Percentiles rank a stretch among this genome's conserved stretches.
Evolutionary conservation across 345 rosid species (phyloP).

Genomic region (Luvunga scandens): DNA sequence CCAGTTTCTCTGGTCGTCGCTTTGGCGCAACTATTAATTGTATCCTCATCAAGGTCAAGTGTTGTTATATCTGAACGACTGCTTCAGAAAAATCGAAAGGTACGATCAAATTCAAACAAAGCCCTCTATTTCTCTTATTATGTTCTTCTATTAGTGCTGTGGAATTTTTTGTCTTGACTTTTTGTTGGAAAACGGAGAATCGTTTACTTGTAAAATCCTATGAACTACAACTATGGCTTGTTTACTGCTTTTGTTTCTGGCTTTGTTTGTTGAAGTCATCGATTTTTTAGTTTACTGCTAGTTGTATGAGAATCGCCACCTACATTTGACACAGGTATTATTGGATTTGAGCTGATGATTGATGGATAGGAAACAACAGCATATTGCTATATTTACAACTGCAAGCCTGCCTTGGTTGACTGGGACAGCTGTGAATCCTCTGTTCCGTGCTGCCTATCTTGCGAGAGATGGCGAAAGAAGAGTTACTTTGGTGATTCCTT

Average conservation of each 20-base stretch:
- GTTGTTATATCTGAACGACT: background rate
- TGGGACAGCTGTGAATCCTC: conserved; percentile 94
- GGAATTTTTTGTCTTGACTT: background rate
- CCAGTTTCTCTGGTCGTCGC: background rate
- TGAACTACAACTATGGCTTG: background rate
- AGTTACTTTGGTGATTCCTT: conserved; percentile 89
- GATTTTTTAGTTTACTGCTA: background rate
- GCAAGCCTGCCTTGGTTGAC: conserved; percentile 99
- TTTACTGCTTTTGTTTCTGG: background rate
- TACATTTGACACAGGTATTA: background rate
- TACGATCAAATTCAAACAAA: background rate
- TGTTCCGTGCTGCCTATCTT: conserved; percentile 94
- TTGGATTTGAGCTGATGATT: conserved; percentile 19
- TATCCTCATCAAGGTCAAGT: background rate
- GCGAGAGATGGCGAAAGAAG: conserved; percentile 62
- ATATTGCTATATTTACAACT: conserved; percentile 82
- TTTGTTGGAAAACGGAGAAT: background rate
- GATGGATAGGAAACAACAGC: conserved; percentile 56
- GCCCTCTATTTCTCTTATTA: background rate
- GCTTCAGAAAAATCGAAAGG: background rate
- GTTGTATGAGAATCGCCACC: background rate
- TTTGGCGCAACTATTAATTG: background rate
- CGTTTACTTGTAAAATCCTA: background rate
- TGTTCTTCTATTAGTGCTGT: background rate
- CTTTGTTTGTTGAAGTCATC: background rate